Conservation (phyloP, 108 stramenopile species). For the Pseudonitzschia delicatissima region DNA sequence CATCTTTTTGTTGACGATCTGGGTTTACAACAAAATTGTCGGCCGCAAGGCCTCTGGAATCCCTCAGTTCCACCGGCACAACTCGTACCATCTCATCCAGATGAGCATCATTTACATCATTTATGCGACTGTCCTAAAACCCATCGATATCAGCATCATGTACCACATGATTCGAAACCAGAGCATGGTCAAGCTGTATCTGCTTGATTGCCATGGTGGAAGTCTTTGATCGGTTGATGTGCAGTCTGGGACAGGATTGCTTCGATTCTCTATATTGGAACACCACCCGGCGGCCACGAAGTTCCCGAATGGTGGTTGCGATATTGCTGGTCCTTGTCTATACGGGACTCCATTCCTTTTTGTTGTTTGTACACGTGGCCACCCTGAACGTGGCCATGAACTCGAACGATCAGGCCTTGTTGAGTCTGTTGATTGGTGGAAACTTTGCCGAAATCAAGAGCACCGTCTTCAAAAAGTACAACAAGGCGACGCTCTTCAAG, state of each 20-base stretch:
- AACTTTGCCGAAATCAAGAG: constrained; percentile 99
- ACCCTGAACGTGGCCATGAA: constrained; percentile 92
- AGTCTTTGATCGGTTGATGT: constrained; percentile 93
- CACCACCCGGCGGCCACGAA: constrained; percentile 72
- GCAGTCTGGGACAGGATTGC: constrained; percentile 96
- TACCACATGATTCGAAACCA: constrained; percentile 99
- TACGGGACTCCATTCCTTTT: constrained; percentile 64
- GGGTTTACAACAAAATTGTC: constrained; percentile 15
- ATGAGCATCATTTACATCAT: constrained; percentile 67
- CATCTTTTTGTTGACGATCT: constrained; percentile 33
- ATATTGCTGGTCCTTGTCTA: constrained; percentile 78
- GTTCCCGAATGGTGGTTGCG: constrained; percentile 62
- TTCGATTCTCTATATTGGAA: constrained; percentile 92
- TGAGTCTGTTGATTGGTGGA: constrained; percentile 91
- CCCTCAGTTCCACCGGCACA: constrained; percentile 52
- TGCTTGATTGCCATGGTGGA: constrained; percentile 96
- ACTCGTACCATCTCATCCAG: constrained; percentile 86
- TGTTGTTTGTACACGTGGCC: constrained; percentile 81
- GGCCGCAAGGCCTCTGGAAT: constrained; percentile 1
- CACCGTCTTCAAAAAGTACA: constrained; percentile 99
- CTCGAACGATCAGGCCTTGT: constrained; percentile 65
- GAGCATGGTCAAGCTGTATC: constrained; percentile 97
- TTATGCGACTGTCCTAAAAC: constrained; percentile 60
- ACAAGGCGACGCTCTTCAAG: constrained; percentile 94
- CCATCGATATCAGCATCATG: constrained; percentile 84